These are phyloP conservation scores for Clonostachys chloroleuca DNA, from an alignment of 2,329 filamentous ascomycete species.

Conservation along the genomic window DNA sequence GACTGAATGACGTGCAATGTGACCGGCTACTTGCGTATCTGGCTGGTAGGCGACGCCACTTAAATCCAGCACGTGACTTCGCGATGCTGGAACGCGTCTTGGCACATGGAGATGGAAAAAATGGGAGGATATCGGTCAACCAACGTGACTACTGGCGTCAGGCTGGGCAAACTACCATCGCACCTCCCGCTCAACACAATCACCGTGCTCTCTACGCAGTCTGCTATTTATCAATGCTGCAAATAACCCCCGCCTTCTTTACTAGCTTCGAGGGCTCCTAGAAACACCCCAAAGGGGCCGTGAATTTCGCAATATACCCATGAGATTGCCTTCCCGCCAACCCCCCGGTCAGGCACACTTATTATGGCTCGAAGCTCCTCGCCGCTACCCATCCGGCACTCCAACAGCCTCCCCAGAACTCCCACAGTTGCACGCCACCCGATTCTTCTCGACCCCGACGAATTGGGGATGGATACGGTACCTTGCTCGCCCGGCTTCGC, in stretches of 20 bases:
- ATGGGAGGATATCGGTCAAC: too few species aligned
- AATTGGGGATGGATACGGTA: conserved; percentile 38
- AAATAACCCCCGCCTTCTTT: too few species aligned
- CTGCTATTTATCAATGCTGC: too few species aligned
- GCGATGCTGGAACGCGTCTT: conserved; percentile 5
- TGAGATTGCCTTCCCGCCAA: too few species aligned
- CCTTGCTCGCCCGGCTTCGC: conserved; percentile 35
- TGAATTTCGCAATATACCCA: too few species aligned
- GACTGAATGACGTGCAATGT: conserved; percentile 1
- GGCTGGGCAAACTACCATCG: too few species aligned
- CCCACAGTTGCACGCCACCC: conserved; percentile 15
- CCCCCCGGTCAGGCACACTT: too few species aligned
- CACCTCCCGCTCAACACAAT: too few species aligned
- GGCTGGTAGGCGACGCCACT: background rate
- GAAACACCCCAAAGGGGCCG: too few species aligned
- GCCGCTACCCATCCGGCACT: background rate
- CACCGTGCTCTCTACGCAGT: too few species aligned
- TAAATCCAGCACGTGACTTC: conserved; percentile 14
- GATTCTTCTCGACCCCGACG: conserved; percentile 26
- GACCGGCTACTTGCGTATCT: background rate
- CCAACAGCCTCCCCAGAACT: conserved; percentile 13
- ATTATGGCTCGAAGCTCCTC: background rate
- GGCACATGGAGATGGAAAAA: background rate
- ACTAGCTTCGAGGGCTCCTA: too few species aligned
- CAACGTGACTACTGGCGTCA: too few species aligned